These are phyloP conservation scores for Paraphaeosphaeria sporulosa DNA, from an alignment of 2,329 filamentous ascomycete genomes.

Conservation along the genomic window DNA sequence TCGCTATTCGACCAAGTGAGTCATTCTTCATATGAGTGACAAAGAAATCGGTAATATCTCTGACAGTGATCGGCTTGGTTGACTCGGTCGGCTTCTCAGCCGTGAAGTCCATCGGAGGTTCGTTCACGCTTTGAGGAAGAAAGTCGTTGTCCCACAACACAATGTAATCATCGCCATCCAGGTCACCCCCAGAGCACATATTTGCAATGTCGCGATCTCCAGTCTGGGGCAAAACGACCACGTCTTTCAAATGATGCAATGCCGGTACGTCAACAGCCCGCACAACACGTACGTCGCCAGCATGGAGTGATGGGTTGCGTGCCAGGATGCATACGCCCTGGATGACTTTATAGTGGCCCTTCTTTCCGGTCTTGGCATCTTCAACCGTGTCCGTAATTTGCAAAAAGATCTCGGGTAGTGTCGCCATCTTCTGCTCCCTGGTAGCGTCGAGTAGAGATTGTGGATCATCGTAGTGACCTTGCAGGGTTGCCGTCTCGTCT, in stretches of 20 bases:
- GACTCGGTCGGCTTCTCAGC: slow-evolving; percentile 64
- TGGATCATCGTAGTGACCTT: slow-evolving; percentile 71
- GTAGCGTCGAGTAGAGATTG: slow-evolving; percentile 55
- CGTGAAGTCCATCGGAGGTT: slow-evolving; percentile 78
- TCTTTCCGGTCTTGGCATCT: slow-evolving; percentile 44
- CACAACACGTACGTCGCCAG: slow-evolving; percentile 89
- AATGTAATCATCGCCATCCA: slow-evolving; percentile 96
- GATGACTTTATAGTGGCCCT: slow-evolving; percentile 68
- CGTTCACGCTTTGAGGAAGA: slow-evolving; percentile 70
- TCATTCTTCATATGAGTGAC: slow-evolving; percentile 94
- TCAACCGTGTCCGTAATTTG: slow-evolving; percentile 69
- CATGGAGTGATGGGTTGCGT: slow-evolving; percentile 91
- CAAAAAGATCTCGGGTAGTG: slow-evolving; percentile 85
- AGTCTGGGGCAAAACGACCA: slow-evolving; percentile 84
- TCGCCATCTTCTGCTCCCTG: slow-evolving; percentile 47
- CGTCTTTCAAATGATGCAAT: slow-evolving; percentile 81
- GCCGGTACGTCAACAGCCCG: slow-evolving; percentile 77
- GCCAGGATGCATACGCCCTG: slow-evolving; percentile 83
- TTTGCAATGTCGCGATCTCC: slow-evolving; percentile 86
- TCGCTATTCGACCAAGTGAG: slow-evolving; percentile 78
- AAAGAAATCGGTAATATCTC: slow-evolving; percentile 84
- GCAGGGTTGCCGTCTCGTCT: slow-evolving; percentile 80
- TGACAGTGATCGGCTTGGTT: slow-evolving; percentile 69
- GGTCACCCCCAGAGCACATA: slow-evolving; percentile 95
- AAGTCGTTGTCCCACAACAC: slow-evolving; percentile 87